Evolutionary conservation across 345 rosid genomes (phyloP), one percentile per base, ranked within the genome.

Genomic region (Carallia pectinifolia): DNA sequence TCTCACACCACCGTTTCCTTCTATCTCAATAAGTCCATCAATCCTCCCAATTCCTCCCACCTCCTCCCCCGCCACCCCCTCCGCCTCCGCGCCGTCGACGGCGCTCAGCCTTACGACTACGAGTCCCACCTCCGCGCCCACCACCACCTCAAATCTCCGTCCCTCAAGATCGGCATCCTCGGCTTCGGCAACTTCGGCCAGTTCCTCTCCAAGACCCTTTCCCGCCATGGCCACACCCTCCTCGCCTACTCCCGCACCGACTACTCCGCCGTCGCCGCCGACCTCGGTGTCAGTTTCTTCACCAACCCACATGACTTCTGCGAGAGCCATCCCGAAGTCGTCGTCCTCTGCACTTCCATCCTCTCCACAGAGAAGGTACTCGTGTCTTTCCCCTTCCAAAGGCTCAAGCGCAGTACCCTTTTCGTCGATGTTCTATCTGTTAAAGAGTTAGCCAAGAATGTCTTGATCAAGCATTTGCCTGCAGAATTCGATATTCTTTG

Each of bases 161-260:
- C 72, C 38, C 88, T 92, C 66, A 88, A 87, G 68, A 85, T 93
- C 73, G 93, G 91, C 60, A 71, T 93, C 17, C 4, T 93, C 48
- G 96, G 92, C 2, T 93, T 90, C 58, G 97, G 92, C 2, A 93
- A 86, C 79, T 89, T 77, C 66, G 96, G 93, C 2, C 98, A 88
- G 52, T 90, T 90, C 81, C 89, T 90, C 37, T 84, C 93, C 61
- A 85, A 79, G 76, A 80, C 92, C 66, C 80, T 93, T 19, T 58
- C 79, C 36, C 66, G 82, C 9, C 96, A 87, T 53, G 96, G 96
- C 62, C 97, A 93, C 76, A 58, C 74, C 4, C 62, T 89, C 55
- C 76, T 89, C n/a, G 89, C 92, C 7, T 69, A 87, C 56, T 89
- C 96, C 12, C 84, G 93, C 54, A 79, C 92, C 69, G 85, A 88